Percentiles rank a stretch among this genome's conserved stretches.
Evolutionary conservation across 2,329 filamentous ascomycete species (phyloP).

Genomic region (Fusarium longipes): DNA sequence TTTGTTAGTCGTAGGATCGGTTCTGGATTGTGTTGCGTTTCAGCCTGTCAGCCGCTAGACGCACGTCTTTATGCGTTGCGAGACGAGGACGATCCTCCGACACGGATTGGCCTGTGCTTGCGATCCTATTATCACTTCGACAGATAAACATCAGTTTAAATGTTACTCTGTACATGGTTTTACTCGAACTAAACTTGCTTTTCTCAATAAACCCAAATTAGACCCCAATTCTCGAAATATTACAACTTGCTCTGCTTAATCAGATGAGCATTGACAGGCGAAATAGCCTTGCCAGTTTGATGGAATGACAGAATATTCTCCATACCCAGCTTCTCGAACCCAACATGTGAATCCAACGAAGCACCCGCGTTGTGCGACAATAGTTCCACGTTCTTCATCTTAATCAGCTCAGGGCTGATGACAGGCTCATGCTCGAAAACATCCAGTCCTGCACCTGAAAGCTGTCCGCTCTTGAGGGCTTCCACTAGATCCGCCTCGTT

Average conservation of each 20-base stretch:
- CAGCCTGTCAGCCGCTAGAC: conserved; percentile 15
- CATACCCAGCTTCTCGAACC: conserved; percentile 44
- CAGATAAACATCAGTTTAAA: not conserved
- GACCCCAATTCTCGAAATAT: not conserved
- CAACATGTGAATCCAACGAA: conserved; percentile 43
- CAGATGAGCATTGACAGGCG: conserved; percentile 43
- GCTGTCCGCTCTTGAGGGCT: conserved; percentile 70
- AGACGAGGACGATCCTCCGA: not conserved
- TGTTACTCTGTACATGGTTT: no score
- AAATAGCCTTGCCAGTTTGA: conserved; percentile 42
- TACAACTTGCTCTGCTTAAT: conserved; percentile 44
- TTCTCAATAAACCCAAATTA: not conserved
- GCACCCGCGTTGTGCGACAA: conserved; percentile 45
- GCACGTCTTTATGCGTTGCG: conserved; percentile 25
- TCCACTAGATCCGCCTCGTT: conserved; percentile 76
- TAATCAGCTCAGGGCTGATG: conserved; percentile 43
- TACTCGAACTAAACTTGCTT: not conserved
- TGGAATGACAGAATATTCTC: conserved; percentile 42
- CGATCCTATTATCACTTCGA: conserved; percentile 9
- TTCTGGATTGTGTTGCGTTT: conserved; percentile 15
- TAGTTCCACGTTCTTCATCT: conserved; percentile 45
- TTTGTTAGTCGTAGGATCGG: conserved; percentile 13
- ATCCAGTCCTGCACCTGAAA: conserved; percentile 73
- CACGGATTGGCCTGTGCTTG: not conserved
- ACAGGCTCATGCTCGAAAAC: conserved; percentile 77